Percentiles rank a stretch among this genome's conserved stretches.
phyloP scores from a whole-genome alignment of 495 filamentous ascomycete species.

The Penicilliopsis zonata region DNA sequence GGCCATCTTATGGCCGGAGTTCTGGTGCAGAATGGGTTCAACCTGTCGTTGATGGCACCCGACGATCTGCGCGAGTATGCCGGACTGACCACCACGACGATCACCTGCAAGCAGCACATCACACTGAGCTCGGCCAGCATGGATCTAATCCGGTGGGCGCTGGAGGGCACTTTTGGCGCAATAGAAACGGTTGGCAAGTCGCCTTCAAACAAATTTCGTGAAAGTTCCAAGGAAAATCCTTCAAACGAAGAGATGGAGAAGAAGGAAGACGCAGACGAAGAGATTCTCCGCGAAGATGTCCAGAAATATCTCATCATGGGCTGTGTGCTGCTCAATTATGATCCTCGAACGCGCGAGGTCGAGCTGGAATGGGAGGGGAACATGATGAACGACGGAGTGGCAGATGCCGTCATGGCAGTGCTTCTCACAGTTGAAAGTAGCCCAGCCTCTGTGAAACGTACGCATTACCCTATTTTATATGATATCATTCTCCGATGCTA shows the following conservation, averaged over 20 bases:
- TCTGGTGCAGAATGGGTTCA: conserved; percentile 92
- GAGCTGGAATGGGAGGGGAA: conserved; percentile 97
- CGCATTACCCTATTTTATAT: conserved; percentile 12
- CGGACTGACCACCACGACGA: conserved; percentile 83
- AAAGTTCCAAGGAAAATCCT: conserved; percentile 19
- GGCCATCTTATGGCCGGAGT: conserved; percentile 68
- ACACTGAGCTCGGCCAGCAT: conserved; percentile 78
- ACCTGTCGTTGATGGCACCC: conserved; percentile 88
- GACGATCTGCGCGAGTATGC: conserved; percentile 94
- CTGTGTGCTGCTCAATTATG: conserved; percentile 63
- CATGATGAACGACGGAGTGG: conserved; percentile 93
- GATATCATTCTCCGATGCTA: conserved; percentile 6
- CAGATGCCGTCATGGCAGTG: conserved; percentile 87
- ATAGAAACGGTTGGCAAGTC: conserved; percentile 52
- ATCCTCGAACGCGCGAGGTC: conserved; percentile 55
- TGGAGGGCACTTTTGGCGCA: conserved; percentile 85
- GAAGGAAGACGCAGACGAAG: conserved; percentile 38
- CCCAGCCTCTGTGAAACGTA: conserved; percentile 90
- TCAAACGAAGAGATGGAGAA: conserved; percentile 23
- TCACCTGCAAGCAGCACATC: conserved; percentile 80
- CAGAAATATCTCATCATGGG: conserved; percentile 78
- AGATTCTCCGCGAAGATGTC: conserved; percentile 28
- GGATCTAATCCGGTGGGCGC: conserved; percentile 83
- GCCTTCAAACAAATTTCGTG: too few species aligned
- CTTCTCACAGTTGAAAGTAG: conserved; percentile 81